A percentile compares a stretch with the other conserved stretches of the same genome.
Conservation (phyloP, 768 basidiomycete species). For the Kwoniella pini region DNA sequence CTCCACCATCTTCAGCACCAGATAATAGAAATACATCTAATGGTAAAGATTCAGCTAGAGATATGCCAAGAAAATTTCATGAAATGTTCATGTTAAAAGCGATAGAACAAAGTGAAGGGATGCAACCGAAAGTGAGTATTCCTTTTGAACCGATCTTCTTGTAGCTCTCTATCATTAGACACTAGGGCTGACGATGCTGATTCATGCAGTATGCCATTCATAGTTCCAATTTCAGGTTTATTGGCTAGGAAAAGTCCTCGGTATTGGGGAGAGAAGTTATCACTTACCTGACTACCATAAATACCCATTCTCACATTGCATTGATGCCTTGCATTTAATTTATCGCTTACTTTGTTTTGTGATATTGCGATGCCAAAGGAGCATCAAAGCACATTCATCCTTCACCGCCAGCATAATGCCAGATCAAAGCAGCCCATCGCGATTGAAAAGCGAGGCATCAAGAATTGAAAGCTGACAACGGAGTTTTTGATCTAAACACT, state of each 20-base stretch:
- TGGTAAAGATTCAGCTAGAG: constrained; percentile 21
- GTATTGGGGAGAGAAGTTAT: no score
- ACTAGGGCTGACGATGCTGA: constrained; percentile 4
- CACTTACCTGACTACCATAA: no score
- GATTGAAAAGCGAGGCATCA: no score
- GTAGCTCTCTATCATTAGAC: not conserved
- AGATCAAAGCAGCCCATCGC: no score
- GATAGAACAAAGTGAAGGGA: constrained; percentile 40
- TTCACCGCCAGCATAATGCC: not conserved
- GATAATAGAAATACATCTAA: constrained; percentile 12
- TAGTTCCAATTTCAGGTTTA: constrained; percentile 47
- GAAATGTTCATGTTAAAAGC: constrained; percentile 49
- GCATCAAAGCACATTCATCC: no score
- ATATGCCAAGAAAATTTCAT: constrained; percentile 47
- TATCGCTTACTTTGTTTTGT: no score
- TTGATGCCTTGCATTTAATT: no score
- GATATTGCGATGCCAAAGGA: no score
- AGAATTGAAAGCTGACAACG: no score
- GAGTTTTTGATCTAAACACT: no score
- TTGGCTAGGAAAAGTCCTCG: no score
- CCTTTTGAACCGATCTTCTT: not conserved
- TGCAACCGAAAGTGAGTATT: constrained; percentile 45
- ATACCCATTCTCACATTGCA: no score
- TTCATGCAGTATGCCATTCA: constrained; percentile 41
- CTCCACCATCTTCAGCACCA: constrained; percentile 13